Evolutionary conservation across 352 stramenopile genomes (phyloP).

Genomic region (Pilasporangium apinafurcum): DNA sequence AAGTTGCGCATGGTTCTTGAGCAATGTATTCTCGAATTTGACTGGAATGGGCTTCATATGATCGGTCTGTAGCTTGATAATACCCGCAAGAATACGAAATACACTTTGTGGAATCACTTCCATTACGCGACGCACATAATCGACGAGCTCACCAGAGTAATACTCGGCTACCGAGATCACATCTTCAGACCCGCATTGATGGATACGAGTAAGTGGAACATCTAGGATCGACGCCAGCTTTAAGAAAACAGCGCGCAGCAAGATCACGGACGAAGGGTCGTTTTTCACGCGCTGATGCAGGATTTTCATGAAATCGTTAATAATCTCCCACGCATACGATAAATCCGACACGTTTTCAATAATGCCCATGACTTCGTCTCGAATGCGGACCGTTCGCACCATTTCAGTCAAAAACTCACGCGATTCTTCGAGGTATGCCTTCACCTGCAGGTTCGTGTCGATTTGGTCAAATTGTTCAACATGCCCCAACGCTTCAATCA

Average conservation of each 20-base stretch:
- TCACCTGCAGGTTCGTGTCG: conserved; percentile 94
- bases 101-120: conserved; percentile 93
- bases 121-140: conserved; percentile 93
- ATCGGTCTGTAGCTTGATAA: conserved; percentile 91
- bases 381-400: conserved; percentile 92
- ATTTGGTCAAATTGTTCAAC: conserved; percentile 96
- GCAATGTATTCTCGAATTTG: conserved; percentile 89
- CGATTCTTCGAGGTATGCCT: conserved; percentile 90
- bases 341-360: conserved; percentile 93
- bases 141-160: conserved; percentile 92
- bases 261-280: conserved; percentile 89
- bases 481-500: conserved; percentile 90
- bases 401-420: conserved; percentile 92
- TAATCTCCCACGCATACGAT: conserved; percentile 93
- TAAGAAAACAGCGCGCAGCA: conserved; percentile 92
- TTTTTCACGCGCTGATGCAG: conserved; percentile 91
- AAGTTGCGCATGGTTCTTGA: conserved; percentile 90
- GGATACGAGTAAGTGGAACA: conserved; percentile 90
- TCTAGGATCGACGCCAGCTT: conserved; percentile 94
- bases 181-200: conserved; percentile 90
- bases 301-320: conserved; percentile 93
- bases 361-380: conserved; percentile 88
- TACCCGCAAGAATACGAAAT: conserved; percentile 91
- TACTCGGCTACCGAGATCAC: conserved; percentile 91
- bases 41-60: conserved; percentile 88